Base-by-base conservation (phyloP, 2,329 filamentous ascomycete genomes). In the Xylaria sp. region DNA sequence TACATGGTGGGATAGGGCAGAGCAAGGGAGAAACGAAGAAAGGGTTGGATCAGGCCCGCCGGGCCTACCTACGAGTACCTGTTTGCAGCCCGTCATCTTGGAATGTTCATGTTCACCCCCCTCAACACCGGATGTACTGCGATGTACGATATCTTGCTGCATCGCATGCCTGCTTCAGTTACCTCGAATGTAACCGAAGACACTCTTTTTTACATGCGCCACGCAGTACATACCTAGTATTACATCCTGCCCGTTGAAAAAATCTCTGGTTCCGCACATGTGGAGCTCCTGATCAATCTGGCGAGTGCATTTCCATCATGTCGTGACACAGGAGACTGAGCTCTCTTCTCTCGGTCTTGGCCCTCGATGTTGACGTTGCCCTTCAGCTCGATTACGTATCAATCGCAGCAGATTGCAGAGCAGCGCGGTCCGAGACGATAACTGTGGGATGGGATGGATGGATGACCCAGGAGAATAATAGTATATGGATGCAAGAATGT, bases 201-300 rank as follows among this genome's bases (percentile, higher is more conserved):
- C 18, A 48, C n/a, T 18, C 19, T 18, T 42, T 42, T 10, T 34
- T n/a, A 35, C 35, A 42, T 47, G n/a, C 30, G 23, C 5, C 5
- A 23, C 23, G 23, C 23, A 23, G 23, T 23, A 5, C 16, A 5
- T 23, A 23, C 23, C 3, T 3, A 23, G 5, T 23, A n/a, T n/a
- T n/a, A 23, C 23, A 23, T 23, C 4, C 23, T 23, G 23, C 23
- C 23, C 23, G 23, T 23, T 23, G 23, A 1, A 23, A 23, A 23
- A 23, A 23, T 23, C 23, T 56, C 37, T 57, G 56, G 56, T 60
- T 54, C 55, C 61, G 61, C 60, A 37, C 23, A 54, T 63, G 61
- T 55, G 61, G 55, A 57, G 60, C 47, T 58, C 61, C 53, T 58
- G 61, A 57, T 57, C 55, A 61, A 63, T 59, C 49, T 54, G 44